Base-by-base conservation (phyloP, 495 filamentous ascomycete species). In the Cladorrhinum samala region DNA sequence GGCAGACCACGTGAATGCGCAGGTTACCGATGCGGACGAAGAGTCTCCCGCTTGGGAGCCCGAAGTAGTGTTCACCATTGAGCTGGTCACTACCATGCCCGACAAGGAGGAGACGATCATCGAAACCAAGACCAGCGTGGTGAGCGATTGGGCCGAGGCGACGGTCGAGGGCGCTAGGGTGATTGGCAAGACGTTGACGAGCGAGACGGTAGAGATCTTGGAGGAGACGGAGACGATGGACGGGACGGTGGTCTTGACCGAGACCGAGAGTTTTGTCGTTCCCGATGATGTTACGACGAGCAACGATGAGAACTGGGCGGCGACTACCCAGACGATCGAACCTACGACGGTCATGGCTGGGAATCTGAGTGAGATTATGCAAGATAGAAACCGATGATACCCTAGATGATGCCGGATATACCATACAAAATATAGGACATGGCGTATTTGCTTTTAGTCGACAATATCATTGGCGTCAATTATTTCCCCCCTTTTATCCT, bases 1-100 rank as follows among this genome's bases (percentile, higher is more conserved):
- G 2, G 6, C 16, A 3, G 24, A 25, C 13, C 9, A 7, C 9
- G 13, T 17, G 8, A 33, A 36, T 14, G 9, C 16, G 5, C 23
- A 47, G 17, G 45, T 20, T 2, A 41, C 39, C n/a, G 39, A 41
- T 20, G 59, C 55, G 23, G 56, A 50, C 1, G 24, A 33, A 17
- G 49, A 53, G 25, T n/a, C n/a, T n/a, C n/a, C n/a, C n/a, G 53
- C 45, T 18, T 53, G 56, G 53, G 24, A 16, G 2, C 27, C 49
- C 9, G 53, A 40, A 19, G 19, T 57, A 7, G 16, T 57, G 2
- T 57, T 57, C n/a, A 37, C 49, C 3, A 4, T 57, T 0, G 36
- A 24, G 4, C 25, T 57, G 16, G 44, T 21, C 20, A 52, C 33
- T 14, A 52, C 14, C 27, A 57, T 57, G 49, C 54, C 45, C 0